These are phyloP conservation scores for Ophiocytium majus DNA, from an alignment of 352 stramenopile species.

Conservation along the genomic window DNA sequence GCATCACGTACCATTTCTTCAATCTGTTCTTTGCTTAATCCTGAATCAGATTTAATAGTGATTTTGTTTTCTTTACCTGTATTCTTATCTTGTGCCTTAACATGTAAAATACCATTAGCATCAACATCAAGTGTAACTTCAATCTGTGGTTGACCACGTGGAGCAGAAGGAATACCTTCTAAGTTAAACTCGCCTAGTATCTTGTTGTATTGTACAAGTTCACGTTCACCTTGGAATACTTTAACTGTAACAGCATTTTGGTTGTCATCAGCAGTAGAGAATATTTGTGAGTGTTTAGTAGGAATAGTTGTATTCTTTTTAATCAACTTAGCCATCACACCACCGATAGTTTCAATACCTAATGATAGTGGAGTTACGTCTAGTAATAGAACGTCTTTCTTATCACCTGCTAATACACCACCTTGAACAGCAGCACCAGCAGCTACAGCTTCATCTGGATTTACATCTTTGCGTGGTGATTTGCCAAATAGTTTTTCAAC, in stretches of 20 bases:
- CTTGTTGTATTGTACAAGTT: not conserved
- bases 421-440: constrained; percentile 93
- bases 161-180: not conserved
- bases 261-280: not conserved
- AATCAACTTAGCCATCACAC: constrained; percentile 87
- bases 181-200: not conserved
- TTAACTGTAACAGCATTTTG: not conserved
- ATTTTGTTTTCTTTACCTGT: not conserved
- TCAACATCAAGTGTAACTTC: not conserved
- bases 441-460: constrained; percentile 96
- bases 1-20: not conserved
- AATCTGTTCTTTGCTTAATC: not conserved
- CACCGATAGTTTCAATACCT: constrained; percentile 85
- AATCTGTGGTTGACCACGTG: not conserved
- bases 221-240: not conserved
- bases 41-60: not conserved
- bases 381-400: constrained; percentile 90
- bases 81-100: not conserved
- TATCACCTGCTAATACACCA: constrained; percentile 85
- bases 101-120: not conserved
- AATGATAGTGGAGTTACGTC: constrained; percentile 87
- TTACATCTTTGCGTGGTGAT: constrained; percentile 93
- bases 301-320: constrained; percentile 85
- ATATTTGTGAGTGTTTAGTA: not conserved
- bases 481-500: constrained; percentile 92